Conservation (phyloP, 352 stramenopile species). For the Thraustochytrium sp. region DNA sequence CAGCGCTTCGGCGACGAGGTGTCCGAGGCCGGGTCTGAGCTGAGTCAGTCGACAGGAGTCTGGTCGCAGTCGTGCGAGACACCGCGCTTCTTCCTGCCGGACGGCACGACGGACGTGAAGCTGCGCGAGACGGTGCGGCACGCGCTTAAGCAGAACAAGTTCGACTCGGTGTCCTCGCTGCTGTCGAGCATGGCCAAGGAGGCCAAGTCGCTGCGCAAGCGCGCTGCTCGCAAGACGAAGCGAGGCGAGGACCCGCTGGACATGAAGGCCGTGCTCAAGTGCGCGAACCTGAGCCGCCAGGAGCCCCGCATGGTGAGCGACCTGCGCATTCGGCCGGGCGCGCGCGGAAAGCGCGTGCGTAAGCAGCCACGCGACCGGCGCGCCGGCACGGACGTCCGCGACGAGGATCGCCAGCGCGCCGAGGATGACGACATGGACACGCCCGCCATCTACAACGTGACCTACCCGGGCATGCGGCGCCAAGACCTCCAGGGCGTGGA, state of each 20-base stretch:
- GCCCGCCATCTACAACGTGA: constrained; percentile 5
- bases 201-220: not conserved
- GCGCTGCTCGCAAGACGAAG: not conserved
- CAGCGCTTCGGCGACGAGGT: not conserved
- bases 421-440: not conserved
- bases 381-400: not conserved
- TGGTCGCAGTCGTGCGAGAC: constrained; percentile 7
- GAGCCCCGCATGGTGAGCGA: not conserved
- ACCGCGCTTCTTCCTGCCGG: constrained; percentile 63
- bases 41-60: not conserved
- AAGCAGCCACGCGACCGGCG: not conserved
- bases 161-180: constrained; percentile 26
- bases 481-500: not conserved
- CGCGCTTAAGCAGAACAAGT: constrained; percentile 57
- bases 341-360: not conserved
- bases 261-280: not conserved
- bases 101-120: constrained; percentile 70
- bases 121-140: constrained; percentile 70
- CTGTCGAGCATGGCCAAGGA: constrained; percentile 31
- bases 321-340: not conserved
- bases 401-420: not conserved
- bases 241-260: not conserved
- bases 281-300: not conserved
- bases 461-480: not conserved
- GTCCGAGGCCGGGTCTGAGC: not conserved